A percentile compares a stretch with the other conserved stretches of the same genome.
phyloP scores from a whole-genome alignment of 345 rosid species.

The Eucalyptus dawsonii region DNA sequence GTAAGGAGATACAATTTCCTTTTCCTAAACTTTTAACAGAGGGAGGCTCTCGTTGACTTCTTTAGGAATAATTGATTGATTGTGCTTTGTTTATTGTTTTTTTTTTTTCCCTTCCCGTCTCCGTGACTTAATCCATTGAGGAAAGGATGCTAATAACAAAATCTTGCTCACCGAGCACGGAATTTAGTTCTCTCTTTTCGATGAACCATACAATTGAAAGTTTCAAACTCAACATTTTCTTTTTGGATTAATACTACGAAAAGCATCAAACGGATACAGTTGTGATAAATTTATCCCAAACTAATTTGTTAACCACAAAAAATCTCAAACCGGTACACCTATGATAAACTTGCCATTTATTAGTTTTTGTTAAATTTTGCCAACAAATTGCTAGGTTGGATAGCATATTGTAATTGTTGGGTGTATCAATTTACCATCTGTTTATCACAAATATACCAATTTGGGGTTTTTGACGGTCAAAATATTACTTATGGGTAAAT shows the following conservation, averaged over 20 bases:
- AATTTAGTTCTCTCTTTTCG: not conserved
- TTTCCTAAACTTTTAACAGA: not conserved
- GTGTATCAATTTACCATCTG: rapidly evolving
- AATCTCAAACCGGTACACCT: no score
- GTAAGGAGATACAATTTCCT: slow-evolving; percentile 8
- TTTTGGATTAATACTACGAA: not conserved
- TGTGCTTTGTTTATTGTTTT: not conserved
- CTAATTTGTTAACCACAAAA: no score
- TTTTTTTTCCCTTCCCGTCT: not conserved
- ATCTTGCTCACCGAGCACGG: not conserved
- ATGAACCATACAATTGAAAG: no score
- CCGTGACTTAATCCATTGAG: not conserved
- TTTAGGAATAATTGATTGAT: not conserved
- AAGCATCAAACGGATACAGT: rapidly evolving
- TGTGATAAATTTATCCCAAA: no score
- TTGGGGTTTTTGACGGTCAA: rapidly evolving
- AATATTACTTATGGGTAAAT: not conserved
- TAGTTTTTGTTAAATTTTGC: no score
- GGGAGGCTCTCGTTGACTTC: not conserved
- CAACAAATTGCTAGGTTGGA: not conserved
- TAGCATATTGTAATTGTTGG: not conserved
- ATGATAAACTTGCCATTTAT: no score
- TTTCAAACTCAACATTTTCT: not conserved
- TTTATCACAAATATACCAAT: not conserved
- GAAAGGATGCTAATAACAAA: not conserved